Evolutionary conservation across 2,329 filamentous ascomycete species (phyloP).

Genomic region (Diplodia sapinea): DNA sequence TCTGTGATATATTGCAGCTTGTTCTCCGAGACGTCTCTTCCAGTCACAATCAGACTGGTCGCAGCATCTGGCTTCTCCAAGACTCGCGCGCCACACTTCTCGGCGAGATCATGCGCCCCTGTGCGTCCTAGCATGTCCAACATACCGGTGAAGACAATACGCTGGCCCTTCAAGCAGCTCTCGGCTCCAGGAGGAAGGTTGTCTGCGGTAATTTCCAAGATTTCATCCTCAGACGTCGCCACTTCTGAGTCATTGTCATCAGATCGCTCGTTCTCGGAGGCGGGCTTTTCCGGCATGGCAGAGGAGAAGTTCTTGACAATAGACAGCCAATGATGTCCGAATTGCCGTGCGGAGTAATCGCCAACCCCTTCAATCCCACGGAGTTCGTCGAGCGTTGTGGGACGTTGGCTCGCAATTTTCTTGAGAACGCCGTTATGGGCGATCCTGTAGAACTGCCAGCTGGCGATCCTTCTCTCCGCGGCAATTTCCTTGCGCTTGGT

Average conservation of each 20-base stretch:
- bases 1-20: background rate
- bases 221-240: slow-evolving; percentile 4
- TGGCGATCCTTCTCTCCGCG: slow-evolving; percentile 28
- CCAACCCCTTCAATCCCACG: slow-evolving; percentile 40
- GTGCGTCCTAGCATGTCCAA: slow-evolving; percentile 8
- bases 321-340: slow-evolving; percentile 41
- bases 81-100: slow-evolving; percentile 16
- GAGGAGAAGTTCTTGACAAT: slow-evolving; percentile 30
- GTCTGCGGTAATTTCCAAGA: background rate
- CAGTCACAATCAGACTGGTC: slow-evolving; percentile 13
- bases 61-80: background rate
- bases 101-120: background rate
- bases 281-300: background rate
- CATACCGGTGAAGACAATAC: slow-evolving; percentile 13
- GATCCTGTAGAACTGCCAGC: slow-evolving; percentile 33
- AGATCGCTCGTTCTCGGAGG: background rate
- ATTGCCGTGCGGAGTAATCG: slow-evolving; percentile 34
- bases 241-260: background rate
- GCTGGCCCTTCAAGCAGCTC: background rate
- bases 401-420: slow-evolving; percentile 38
- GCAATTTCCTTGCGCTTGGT: slow-evolving; percentile 36
- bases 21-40: slow-evolving; percentile 11
- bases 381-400: slow-evolving; percentile 35
- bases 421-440: slow-evolving; percentile 38
- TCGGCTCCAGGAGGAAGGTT: slow-evolving; percentile 6